Base-by-base conservation (phyloP, 306 rosid species). In the Cyamopsis tetragonoloba region DNA sequence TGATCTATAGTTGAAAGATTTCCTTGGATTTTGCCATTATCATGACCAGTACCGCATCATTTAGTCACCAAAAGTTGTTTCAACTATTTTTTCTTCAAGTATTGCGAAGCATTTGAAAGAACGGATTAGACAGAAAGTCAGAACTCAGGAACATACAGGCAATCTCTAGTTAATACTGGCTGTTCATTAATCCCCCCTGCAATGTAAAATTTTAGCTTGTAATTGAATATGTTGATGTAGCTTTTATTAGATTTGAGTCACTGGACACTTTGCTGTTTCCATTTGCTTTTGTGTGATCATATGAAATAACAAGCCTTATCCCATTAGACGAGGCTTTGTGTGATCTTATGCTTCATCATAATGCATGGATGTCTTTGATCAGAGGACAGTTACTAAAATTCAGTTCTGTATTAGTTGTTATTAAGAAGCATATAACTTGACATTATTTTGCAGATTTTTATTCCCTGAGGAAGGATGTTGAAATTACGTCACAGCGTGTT, bases 381-480 rank as follows among this genome's bases (percentile, higher is more conserved):
- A 53, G 49, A 47, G 22, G 66, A 37, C 46, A n/a, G 39, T n/a
- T 3, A 41, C 37, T 39, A 7, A 65, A 51, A 28, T n/a, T 9
- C 4, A 55, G 38, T 22, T 54, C 12, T 70, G 57, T 37, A 82
- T 62, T 60, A 47, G 58, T 66, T 60, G 19, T 53, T 51, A 61
- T 34, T 19, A 23, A 51, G 42, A 42, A 53, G 47, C 49, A 12
- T 20, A 7, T 68, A 41, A 15, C 34, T 41, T 23, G 4, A 42
- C 63, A 1, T 76, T 73, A 4, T 67, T 67, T 66, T 71, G 44
- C 92, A 92, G 98, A 89, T 86, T 93, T 93, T 71, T 89, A 88
- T 80, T 70, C 89, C 30, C 74, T 93, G 50, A 81, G 97, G 78
- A 81, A 59, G 75, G 95, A 87, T 64, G 98, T 89, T 23, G 93